Percentiles rank a stretch among this genome's conserved stretches.
Conservation (phyloP, 768 basidiomycete genomes). For the Gloeostereum incarnatum region DNA sequence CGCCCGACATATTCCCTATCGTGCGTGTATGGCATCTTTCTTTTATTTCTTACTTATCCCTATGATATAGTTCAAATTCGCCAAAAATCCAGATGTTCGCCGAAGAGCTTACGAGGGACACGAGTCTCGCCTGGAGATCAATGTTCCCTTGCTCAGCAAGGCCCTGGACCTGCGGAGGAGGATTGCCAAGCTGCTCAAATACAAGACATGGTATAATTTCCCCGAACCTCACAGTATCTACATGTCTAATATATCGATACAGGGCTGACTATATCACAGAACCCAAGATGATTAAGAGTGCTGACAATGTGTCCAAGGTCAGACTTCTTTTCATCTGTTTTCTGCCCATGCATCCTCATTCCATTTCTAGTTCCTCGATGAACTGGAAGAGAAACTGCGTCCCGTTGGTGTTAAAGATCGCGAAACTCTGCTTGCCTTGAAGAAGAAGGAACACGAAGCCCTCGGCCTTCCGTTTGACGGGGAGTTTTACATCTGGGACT, state of each 20-base stretch:
- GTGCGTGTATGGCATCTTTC: constrained; percentile 25
- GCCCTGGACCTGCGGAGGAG: constrained; percentile 62
- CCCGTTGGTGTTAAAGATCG: constrained; percentile 67
- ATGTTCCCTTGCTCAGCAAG: constrained; percentile 61
- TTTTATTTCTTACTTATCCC: background rate
- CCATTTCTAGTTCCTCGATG: constrained; percentile 55
- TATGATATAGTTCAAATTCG: constrained; percentile 62
- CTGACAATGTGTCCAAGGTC: constrained; percentile 49
- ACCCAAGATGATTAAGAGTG: constrained; percentile 77
- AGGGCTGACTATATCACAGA: constrained; percentile 80
- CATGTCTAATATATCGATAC: background rate
- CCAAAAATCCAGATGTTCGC: constrained; percentile 61
- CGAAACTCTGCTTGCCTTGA: constrained; percentile 57
- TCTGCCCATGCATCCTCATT: constrained; percentile 5
- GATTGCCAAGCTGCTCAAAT: constrained; percentile 60
- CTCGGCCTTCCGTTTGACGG: constrained; percentile 56
- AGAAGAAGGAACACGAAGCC: constrained; percentile 62
- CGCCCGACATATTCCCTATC: constrained; percentile 73
- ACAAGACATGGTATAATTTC: constrained; percentile 50
- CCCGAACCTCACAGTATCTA: background rate
- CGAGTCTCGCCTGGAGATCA: constrained; percentile 60
- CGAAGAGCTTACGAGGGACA: constrained; percentile 54
- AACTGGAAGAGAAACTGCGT: constrained; percentile 63
- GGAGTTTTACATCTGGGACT: constrained; percentile 80
- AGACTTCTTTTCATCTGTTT: constrained; percentile 8